These are phyloP conservation scores for Bjerkandera adusta DNA, from an alignment of 1,284 basidiomycete species.

Conservation along the genomic window DNA sequence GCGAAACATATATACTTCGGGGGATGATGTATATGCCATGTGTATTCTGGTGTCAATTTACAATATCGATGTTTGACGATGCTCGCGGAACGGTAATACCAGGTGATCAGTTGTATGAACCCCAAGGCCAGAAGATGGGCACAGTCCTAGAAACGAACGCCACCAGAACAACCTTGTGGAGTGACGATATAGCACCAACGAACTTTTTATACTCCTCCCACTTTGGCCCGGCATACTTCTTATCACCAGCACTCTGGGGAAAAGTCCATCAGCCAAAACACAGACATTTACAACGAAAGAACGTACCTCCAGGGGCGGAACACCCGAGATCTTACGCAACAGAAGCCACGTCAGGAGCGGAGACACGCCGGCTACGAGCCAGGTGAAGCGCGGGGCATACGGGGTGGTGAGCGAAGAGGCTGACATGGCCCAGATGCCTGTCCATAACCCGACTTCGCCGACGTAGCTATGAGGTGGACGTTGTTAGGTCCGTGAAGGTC, in stretches of 20 bases:
- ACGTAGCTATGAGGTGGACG: no score
- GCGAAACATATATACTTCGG: no score
- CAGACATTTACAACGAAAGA: not conserved
- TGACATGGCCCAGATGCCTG: conserved; percentile 65
- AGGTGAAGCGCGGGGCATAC: conserved; percentile 42
- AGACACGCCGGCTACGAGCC: conserved; percentile 53
- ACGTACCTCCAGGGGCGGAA: conserved; percentile 64
- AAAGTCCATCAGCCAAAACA: conserved; percentile 3
- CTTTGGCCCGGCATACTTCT: conserved; percentile 60
- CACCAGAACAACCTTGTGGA: conserved; percentile 5
- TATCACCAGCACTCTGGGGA: conserved; percentile 47
- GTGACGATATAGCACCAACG: not conserved
- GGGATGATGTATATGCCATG: no score
- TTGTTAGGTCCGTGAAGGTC: no score
- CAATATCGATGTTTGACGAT: no score
- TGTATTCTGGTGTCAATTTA: no score
- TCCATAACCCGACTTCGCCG: conserved; percentile 76
- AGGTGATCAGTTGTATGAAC: no score
- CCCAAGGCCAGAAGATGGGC: conserved; percentile 41
- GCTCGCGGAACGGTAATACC: no score
- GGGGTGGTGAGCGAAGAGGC: conserved; percentile 45
- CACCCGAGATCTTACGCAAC: conserved; percentile 58
- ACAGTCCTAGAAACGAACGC: conserved; percentile 22
- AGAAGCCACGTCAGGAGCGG: conserved; percentile 68
- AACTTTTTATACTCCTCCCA: conserved; percentile 71